Evolutionary conservation across 208 protist genomes (phyloP), one percentile per base, ranked within the genome.

Genomic region (Cochliopodium minus): DNA sequence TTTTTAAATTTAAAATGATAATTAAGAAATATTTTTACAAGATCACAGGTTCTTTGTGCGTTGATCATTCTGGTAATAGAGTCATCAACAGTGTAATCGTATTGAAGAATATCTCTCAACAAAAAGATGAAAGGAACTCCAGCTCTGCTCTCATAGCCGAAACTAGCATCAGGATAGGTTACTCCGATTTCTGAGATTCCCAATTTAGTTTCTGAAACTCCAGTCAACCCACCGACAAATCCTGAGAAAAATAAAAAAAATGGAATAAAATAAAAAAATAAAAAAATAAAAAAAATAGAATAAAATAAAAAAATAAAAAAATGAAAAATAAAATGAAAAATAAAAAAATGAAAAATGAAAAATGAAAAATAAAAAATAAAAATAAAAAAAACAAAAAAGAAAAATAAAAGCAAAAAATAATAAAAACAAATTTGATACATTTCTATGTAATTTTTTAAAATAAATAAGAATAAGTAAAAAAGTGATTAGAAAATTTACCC

Each of bases 31-130:
- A n/a, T n/a, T n/a, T n/a, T n/a, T n/a, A n/a, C 28, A 50, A 50
- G 30, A 50, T 4, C 11, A 34, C 67, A 69, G 13, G 67, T 71
- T 43, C 67, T 52, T 5, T 57, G 6, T 4, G 56, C 43, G 48
- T 64, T 57, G 29, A 57, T 46, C 28, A 71, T 64, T 26, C 33
- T 9, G 23, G 48, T 68, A 15, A 68, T 45, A 34, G 57, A 56
- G 40, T 54, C 53, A 25, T 54, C 48, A 17, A 71, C 39, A 34
- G 48, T 47, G 22, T 42, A 28, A 40, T 57, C 67, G 38, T 53
- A 69, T 61, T 71, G 67, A 10, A 71, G n/a, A 36, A 65, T 62
- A 32, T 71, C 59, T 35, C 65, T 30, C 4, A 62, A 32, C 1
- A 62, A 20, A 49, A 40, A 64, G 13, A 47, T 51, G n/a, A 61